Conservation (phyloP, 228 moss, liverwort and hornwort species). For the Sphagnum magellanicum region DNA sequence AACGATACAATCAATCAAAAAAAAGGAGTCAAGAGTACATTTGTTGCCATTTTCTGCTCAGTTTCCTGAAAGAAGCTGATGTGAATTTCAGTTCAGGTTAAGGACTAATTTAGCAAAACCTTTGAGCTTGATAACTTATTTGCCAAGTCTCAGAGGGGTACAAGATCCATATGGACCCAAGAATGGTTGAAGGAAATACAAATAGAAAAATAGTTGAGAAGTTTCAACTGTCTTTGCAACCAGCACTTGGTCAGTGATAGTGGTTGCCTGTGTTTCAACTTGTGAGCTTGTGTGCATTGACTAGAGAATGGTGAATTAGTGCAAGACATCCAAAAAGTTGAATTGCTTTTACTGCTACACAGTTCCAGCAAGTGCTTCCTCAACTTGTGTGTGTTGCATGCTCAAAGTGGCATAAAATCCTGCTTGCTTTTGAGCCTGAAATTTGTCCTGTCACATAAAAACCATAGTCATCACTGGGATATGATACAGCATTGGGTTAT, state of each 20-base stretch:
- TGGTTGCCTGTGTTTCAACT: too few relatives aligned
- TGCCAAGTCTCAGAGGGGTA: too few relatives aligned
- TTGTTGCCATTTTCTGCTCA: too few relatives aligned
- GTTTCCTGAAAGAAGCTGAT: too few relatives aligned
- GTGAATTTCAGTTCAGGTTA: too few relatives aligned
- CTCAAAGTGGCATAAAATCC: conserved; percentile 97
- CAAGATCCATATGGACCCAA: background rate
- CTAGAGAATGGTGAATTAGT: background rate
- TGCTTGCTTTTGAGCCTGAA: conserved; percentile 76
- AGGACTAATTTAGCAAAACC: too few relatives aligned
- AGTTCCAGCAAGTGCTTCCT: conserved; percentile 76
- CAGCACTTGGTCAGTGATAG: too few relatives aligned
- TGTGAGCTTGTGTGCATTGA: background rate
- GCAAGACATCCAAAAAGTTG: conserved; percentile 31
- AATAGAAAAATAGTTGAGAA: conserved; percentile 10
- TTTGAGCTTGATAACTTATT: too few relatives aligned
- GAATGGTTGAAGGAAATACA: conserved; percentile 28
- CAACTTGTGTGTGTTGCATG: conserved; percentile 89
- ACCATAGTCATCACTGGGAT: too few relatives aligned
- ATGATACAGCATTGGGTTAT: background rate
- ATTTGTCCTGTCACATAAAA: conserved; percentile 55
- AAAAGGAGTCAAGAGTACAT: too few relatives aligned
- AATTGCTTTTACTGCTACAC: conserved; percentile 86
- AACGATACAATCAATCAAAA: too few relatives aligned
- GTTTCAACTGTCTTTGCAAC: background rate